Conservation (phyloP, 225 moss, liverwort and hornwort species). For the Polytrichum formosum region DNA sequence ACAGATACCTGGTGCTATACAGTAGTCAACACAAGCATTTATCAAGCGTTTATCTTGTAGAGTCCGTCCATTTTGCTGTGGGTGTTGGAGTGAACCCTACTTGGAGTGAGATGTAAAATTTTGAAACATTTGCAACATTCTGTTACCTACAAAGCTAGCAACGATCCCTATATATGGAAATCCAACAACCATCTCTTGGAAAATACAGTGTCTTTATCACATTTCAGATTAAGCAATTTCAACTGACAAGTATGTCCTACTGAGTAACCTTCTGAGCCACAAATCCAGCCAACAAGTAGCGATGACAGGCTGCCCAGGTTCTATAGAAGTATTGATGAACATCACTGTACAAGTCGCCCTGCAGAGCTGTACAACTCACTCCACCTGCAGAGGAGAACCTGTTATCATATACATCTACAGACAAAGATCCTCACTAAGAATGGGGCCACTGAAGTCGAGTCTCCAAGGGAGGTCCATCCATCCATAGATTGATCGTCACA, state of each 20-base stretch:
- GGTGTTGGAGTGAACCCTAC: no score
- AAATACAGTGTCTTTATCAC: no score
- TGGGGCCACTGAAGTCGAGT: neutral
- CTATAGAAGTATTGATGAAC: neutral
- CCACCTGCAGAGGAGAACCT: neutral
- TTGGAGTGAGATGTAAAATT: no score
- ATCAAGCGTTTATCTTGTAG: no score
- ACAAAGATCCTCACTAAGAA: neutral
- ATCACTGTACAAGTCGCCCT: constrained; percentile 1
- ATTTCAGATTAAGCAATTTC: neutral
- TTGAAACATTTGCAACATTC: no score
- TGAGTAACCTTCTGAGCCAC: neutral
- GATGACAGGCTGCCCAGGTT: neutral
- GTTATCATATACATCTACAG: neutral
- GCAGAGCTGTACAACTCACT: neutral
- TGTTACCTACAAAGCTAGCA: no score
- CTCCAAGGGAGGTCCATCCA: neutral
- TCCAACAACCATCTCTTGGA: no score
- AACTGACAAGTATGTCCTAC: neutral
- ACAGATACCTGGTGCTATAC: no score
- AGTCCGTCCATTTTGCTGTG: no score
- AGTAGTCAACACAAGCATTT: no score
- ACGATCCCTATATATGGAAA: no score
- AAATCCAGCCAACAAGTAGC: neutral
- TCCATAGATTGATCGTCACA: neutral